Base-by-base conservation (phyloP, 2,329 filamentous ascomycete species). In the Cladosporium sp. region DNA sequence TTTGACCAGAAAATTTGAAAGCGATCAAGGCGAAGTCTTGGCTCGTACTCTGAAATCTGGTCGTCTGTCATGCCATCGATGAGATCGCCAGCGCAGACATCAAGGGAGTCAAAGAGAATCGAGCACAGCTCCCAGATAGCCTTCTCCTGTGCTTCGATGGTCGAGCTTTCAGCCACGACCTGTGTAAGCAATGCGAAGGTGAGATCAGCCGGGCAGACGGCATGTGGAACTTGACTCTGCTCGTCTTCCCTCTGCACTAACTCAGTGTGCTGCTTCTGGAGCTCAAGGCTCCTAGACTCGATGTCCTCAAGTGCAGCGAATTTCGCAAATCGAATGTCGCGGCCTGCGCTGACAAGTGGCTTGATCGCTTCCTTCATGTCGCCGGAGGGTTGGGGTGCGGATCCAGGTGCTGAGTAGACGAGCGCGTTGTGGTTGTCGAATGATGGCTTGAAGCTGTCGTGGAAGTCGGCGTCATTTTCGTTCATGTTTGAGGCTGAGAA, bases 51-150 rank as follows among this genome's bases (percentile, higher is more conserved):
- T 62, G 69, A 62, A 32, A 76, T 66, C 8, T 78, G 67, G 12
- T 79, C 75, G 2, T 72, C 58, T 2, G 77, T 73, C 28, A 80
- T 69, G 15, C 76, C 76, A 5, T 68, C 63, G 10, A 70, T 65
- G 1, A 67, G 56, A n/a, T 57, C 48, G 7, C 68, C 58, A 6
- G 59, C 55, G 37, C 61, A 65, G 13, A 69, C 56, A 4, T 68
- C 64, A 10, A 84, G 61, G n/a, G 85, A 79, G 63, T 96, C 91
- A 68, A 96, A 99, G 3, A 99, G 80, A 36, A 97, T 86, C 58
- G 89, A 89, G 1, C 90, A 87, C 35, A 99, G 79, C 60, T 90
- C 83, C 94, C 95, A 99, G 1, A 94, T 85, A 13, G 85, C 79
- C 66, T 85, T 84, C 73, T 95, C 90, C 58, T 90, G 83, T 19